Evolutionary conservation across 768 basidiomycete genomes (phyloP), one percentile per base, ranked within the genome.

Genomic region (Boletus reticulatus): DNA sequence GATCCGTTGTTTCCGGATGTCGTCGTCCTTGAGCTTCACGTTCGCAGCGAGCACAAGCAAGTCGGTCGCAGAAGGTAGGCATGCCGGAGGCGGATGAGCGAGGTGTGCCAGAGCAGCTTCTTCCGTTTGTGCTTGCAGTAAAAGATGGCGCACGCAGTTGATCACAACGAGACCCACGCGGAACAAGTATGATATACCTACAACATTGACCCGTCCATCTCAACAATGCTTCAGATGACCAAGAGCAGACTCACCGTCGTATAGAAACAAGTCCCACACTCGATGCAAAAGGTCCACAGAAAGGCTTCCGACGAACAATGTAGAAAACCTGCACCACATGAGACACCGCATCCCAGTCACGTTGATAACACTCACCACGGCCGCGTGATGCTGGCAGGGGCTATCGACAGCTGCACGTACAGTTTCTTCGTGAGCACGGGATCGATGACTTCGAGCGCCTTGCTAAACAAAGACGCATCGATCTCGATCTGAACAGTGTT

Each of bases 201-300:
- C n/a, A 6, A 48, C 43, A 12, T 44, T 8, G 27, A 50, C 34
- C 17, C 14, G 32, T 67, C 31, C 55, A 24, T 27, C 22, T 48
- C 53, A 14, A 47, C 16, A 11, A 41, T 43, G 20, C 17, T 10
- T 29, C 13, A 39, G 9, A 19, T 6, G 8, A 20, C 11, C 32
- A 19, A 34, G n/a, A 20, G 10, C 19, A 4, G 9, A 55, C 75
- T 27, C 67, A 90, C 90, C 91, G 72, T 93, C 91, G 59, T 80
- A 89, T 19, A 93, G 69, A 65, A 92, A 92, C 4, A 93, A 66
- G 65, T 92, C 92, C 91, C 92, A 93, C 13, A 91, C 79, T 27
- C 92, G 78, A 54, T 86, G 82, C 16, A 91, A 71, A 62, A 84
- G 82, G 3, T 87, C 83, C 0, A 74, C 67, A 0, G 91, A 87